Conservation (phyloP, 768 basidiomycete genomes). For the Tylopilus cervinicoccineus region DNA sequence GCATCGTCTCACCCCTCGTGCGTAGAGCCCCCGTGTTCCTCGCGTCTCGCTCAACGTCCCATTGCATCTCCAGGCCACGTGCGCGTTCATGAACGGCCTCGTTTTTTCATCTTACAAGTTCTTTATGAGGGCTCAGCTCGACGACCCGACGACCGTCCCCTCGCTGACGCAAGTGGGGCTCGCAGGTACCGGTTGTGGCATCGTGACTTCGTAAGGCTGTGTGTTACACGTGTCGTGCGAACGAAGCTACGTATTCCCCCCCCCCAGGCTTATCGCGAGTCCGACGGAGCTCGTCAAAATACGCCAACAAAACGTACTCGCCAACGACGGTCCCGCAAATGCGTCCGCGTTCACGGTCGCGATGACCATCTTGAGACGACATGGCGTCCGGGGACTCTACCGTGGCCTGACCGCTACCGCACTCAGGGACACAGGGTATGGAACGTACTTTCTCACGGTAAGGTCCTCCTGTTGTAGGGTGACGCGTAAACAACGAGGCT, state of each 20-base stretch:
- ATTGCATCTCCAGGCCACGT: conserved; percentile 53
- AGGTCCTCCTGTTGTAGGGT: conserved; percentile 18
- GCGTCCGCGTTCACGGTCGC: conserved; percentile 53
- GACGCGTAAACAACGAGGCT: conserved; percentile 7
- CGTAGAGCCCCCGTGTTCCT: conserved; percentile 17
- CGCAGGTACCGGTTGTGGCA: conserved; percentile 78
- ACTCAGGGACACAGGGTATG: conserved; percentile 77
- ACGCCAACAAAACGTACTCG: conserved; percentile 60
- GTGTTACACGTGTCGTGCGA: conserved; percentile 1
- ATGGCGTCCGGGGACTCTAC: conserved; percentile 67
- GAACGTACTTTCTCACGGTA: conserved; percentile 80
- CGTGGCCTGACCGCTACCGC: conserved; percentile 73
- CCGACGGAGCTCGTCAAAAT: conserved; percentile 90
- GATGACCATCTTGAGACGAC: conserved; percentile 46
- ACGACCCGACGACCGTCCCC: conserved; percentile 44
- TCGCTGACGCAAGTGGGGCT: conserved; percentile 68
- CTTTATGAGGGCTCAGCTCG: conserved; percentile 65
- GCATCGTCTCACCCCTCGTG: conserved; percentile 78
- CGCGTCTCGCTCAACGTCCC: neutral
- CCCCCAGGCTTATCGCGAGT: conserved; percentile 62
- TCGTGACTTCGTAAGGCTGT: conserved; percentile 66
- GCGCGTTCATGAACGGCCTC: conserved; percentile 78
- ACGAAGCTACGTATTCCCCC: neutral
- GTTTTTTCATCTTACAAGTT: conserved; percentile 84
- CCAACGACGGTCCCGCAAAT: conserved; percentile 24